Evolutionary conservation across 2,329 filamentous ascomycete genomes (phyloP).

Genomic region (Apiospora pterosperma): DNA sequence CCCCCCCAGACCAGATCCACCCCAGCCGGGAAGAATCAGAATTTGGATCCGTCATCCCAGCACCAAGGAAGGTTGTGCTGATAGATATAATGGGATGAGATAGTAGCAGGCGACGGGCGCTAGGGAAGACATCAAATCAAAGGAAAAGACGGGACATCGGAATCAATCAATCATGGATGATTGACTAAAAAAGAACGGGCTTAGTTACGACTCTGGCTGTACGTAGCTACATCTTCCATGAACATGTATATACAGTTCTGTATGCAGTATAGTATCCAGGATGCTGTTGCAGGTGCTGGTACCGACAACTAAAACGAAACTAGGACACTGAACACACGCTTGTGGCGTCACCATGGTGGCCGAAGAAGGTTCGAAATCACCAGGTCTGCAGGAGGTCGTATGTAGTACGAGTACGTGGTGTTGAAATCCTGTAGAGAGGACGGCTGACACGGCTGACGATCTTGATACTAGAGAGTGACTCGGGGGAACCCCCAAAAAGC

Average conservation of each 20-base stretch:
- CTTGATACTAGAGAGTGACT: background rate
- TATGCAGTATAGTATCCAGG: background rate
- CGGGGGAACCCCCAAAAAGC: background rate
- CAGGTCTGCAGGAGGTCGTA: too few species aligned
- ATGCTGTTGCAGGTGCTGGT: background rate
- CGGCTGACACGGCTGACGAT: background rate
- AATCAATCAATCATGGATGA: background rate
- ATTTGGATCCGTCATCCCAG: background rate
- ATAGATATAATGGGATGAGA: background rate
- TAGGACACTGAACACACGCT: background rate
- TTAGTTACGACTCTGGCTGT: too few species aligned
- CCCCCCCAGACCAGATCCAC: background rate
- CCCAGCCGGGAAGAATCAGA: background rate
- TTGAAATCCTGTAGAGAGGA: too few species aligned
- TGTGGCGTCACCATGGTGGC: background rate
- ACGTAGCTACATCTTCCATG: background rate
- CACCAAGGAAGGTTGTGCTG: background rate
- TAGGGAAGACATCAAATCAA: background rate
- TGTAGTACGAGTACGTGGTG: too few species aligned
- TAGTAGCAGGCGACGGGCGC: background rate
- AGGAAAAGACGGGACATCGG: background rate
- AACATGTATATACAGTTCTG: too few species aligned
- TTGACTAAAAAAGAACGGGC: background rate
- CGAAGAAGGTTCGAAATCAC: slow-evolving; percentile 1
- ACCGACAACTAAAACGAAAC: background rate